Base-by-base conservation (phyloP, 305 asterid genomes). In the Caryopteris hybrid region DNA sequence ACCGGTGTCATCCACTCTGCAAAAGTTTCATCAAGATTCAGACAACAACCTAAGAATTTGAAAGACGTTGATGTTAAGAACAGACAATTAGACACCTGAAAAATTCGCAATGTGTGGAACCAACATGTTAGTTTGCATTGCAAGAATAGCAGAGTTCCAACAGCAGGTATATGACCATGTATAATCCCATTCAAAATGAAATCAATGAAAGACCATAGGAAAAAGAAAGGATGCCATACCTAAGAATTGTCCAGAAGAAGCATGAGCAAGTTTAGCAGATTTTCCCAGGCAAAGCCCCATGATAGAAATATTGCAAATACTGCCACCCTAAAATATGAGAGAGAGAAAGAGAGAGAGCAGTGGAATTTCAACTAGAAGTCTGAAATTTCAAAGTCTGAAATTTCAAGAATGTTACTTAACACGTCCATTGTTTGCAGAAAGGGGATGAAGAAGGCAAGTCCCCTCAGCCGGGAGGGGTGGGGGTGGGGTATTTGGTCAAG, bases 211-310 rank as follows among this genome's bases (percentile, higher is more conserved):
- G 17, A 4, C 13, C 2, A 11, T 13, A 2, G 34, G 14, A 2
- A 34, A 56, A 23, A 27, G 9, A 45, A 69, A 21, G 21, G 4
- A 27, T 64, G 4, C 41, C 65, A 54, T 78, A 86, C 96, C 90
- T 31, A 34, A 72, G 77, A 89, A 84, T 36, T 83, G 88, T 45
- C 83, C 84, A 42, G 98, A 86, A 77, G 98, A 87, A 76, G 92
- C 92, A 83, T 83, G 92, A 53, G 91, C 87, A 34, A 84, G 78
- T 73, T 86, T 89, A 31, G 87, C 70, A 73, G 95, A 69, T 57
- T 73, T 87, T 11, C 88, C 92, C 13, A 78, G 65, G 84, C 96
- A 92, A 63, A 82, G 59, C 57, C 96, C 95, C 95, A 92, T 92
- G 46, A 34, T 6, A 17, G 3, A 57, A 23, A 25, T 2, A 25